Conservation (phyloP, 371 early-diverging fungal genomes). For the Batkoa obscura region DNA sequence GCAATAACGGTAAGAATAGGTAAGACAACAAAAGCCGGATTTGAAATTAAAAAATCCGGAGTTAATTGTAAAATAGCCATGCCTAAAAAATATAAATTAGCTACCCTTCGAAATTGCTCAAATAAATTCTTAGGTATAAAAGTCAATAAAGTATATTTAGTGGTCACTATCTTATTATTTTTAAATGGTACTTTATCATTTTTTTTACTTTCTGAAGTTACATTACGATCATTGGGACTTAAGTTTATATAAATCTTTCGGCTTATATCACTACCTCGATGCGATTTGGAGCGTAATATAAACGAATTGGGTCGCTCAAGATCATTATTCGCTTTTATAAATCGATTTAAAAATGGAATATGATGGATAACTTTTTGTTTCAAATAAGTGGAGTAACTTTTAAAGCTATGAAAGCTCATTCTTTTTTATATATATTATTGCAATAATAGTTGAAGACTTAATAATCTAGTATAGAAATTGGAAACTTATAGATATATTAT, state of each 20-base stretch:
- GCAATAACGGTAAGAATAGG: conserved; percentile 77
- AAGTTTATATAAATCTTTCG: too few species aligned
- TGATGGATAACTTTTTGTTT: too few species aligned
- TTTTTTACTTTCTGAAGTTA: too few species aligned
- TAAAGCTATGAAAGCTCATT: too few species aligned
- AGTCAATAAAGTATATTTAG: conserved; percentile 77
- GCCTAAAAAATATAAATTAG: conserved; percentile 92
- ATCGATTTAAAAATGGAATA: too few species aligned
- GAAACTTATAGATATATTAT: too few species aligned
- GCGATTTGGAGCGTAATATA: neutral
- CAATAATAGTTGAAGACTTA: too few species aligned
- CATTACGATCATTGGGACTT: too few species aligned
- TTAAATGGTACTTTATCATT: conserved; percentile 16
- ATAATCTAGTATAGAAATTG: too few species aligned
- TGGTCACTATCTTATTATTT: conserved; percentile 33
- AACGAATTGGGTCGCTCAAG: neutral
- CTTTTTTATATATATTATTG: too few species aligned
- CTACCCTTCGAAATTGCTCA: conserved; percentile 86
- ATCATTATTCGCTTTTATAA: neutral
- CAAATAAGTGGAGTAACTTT: too few species aligned
- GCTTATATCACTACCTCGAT: too few species aligned
- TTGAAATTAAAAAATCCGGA: conserved; percentile 54
- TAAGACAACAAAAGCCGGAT: conserved; percentile 52
- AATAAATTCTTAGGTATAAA: conserved; percentile 94
- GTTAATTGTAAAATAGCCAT: conserved; percentile 81